A percentile compares a stretch with the other conserved stretches of the same genome.
These are phyloP conservation scores for Exserohilum rostratum DNA, from an alignment of 2,329 filamentous ascomycete genomes.

Conservation along the genomic window DNA sequence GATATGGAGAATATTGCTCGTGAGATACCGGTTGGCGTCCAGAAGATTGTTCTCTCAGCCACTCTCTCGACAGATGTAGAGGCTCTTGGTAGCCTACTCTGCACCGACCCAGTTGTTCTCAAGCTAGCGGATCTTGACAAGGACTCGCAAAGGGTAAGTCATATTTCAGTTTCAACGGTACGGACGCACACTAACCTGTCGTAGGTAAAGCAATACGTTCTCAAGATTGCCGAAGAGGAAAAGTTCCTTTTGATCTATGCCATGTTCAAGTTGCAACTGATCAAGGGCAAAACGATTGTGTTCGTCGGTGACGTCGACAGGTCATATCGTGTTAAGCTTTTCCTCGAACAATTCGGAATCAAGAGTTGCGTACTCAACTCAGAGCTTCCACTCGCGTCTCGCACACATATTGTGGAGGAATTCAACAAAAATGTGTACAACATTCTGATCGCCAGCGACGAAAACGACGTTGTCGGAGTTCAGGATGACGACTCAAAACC, in stretches of 20 bases:
- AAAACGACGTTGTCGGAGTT: constrained; percentile 80
- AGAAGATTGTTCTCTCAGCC: constrained; percentile 92
- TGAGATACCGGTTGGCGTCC: constrained; percentile 80
- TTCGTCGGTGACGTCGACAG: constrained; percentile 87
- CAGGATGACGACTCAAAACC: constrained; percentile 48
- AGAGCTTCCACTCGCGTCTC: constrained; percentile 88
- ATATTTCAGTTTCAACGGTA: no score
- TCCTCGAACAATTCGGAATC: constrained; percentile 95
- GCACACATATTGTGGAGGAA: constrained; percentile 93
- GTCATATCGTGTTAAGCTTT: constrained; percentile 91
- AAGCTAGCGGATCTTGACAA: constrained; percentile 84
- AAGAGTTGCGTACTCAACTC: constrained; percentile 93
- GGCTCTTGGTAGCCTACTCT: constrained; percentile 82
- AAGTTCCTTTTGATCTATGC: constrained; percentile 94
- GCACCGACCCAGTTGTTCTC: constrained; percentile 76
- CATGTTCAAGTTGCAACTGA: constrained; percentile 91
- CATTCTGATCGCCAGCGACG: constrained; percentile 95
- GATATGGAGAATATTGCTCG: constrained; percentile 82
- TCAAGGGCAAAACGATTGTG: constrained; percentile 89
- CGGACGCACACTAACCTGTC: background rate
- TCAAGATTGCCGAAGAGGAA: constrained; percentile 94
- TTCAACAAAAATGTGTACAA: constrained; percentile 98
- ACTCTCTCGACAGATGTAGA: constrained; percentile 89
- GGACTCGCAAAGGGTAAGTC: constrained; percentile 64
- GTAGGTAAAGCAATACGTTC: constrained; percentile 79